Evolutionary conservation across 306 rosid species (phyloP), one percentile per base, ranked within the genome.

Genomic region (Delonix regia): DNA sequence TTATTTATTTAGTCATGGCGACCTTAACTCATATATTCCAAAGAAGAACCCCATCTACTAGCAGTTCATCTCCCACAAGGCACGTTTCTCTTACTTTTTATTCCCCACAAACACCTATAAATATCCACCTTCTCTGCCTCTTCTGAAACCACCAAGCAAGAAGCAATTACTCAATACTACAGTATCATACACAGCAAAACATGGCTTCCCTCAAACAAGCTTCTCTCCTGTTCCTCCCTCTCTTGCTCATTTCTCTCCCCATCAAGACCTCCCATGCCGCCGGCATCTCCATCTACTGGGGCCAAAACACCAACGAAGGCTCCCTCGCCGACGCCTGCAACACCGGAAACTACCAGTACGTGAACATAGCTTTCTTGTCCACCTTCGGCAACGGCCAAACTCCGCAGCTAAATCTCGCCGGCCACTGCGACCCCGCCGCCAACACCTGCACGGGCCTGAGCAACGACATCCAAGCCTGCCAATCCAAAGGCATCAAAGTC

Each of bases 251-350:
- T 45, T 80, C 86, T 33, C 55, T 34, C 45, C 55, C 55, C 71
- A 4, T 9, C 14, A 78, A 25, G 34, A 55, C 18, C n/a, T 76
- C 84, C 18, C 7, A 78, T 3, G 83, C 87, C 14, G 90, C 49
- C 4, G 87, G 88, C 0, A 86, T 91, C 14, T 85, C 90, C 14
- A 49, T 81, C 10, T 91, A 91, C 5, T 89, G 93, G 91, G 96
- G 96, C 48, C 93, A 89, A 84, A 65, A 68, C 48, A 1, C 21
- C 4, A 16, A 21, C 0, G 91, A 91, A 84, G 93, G 88, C 56
- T 21, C 91, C 42, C 51, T 91, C 4, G 76, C 72, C 1, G 83
- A 75, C 5, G 82, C 96, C 9, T 91, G 96, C 39, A 68, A 84
- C 74, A 82, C 90, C 1, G 80, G 79, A 18, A 91, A 89, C 88